These are phyloP conservation scores for Thermothielavioides terrestris DNA, from an alignment of 495 filamentous ascomycete species.

Conservation along the genomic window DNA sequence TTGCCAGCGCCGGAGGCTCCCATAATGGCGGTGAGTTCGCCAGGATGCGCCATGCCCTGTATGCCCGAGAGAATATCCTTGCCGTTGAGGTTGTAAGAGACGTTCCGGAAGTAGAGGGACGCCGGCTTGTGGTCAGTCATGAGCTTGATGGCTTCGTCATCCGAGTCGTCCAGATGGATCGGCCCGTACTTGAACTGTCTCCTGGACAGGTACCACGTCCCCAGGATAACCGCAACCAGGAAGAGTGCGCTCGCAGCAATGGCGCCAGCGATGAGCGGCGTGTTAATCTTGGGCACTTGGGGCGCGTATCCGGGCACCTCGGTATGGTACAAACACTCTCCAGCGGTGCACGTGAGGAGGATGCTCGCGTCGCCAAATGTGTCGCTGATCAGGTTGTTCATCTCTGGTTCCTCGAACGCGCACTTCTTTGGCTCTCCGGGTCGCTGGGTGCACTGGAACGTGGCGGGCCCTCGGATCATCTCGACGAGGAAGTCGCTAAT, in stretches of 20 bases:
- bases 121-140: slow-evolving; percentile 87
- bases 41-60: slow-evolving; percentile 75
- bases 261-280: slow-evolving; percentile 86
- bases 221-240: slow-evolving; percentile 71
- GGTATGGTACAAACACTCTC: slow-evolving; percentile 86
- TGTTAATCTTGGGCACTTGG: slow-evolving; percentile 92
- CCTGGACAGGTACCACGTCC: slow-evolving; percentile 83
- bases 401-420: slow-evolving; percentile 78
- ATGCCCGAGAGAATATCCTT: slow-evolving; percentile 78
- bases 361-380: slow-evolving; percentile 92
- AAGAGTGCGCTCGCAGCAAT: slow-evolving; percentile 85
- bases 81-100: slow-evolving; percentile 77
- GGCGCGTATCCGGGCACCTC: slow-evolving; percentile 86
- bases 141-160: slow-evolving; percentile 79
- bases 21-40: slow-evolving; percentile 95
- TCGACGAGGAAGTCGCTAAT: slow-evolving; percentile 78
- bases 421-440: slow-evolving; percentile 53
- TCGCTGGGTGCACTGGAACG: slow-evolving; percentile 62
- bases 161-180: slow-evolving; percentile 77
- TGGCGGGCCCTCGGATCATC: slow-evolving; percentile 75
- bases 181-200: slow-evolving; percentile 61
- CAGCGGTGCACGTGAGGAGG: slow-evolving; percentile 67
- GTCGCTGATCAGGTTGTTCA: slow-evolving; percentile 77
- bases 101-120: slow-evolving; percentile 78
- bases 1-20: slow-evolving; percentile 96